Evolutionary conservation across 2,329 filamentous ascomycete genomes (phyloP).

Genomic region (Colletotrichum somersetense): DNA sequence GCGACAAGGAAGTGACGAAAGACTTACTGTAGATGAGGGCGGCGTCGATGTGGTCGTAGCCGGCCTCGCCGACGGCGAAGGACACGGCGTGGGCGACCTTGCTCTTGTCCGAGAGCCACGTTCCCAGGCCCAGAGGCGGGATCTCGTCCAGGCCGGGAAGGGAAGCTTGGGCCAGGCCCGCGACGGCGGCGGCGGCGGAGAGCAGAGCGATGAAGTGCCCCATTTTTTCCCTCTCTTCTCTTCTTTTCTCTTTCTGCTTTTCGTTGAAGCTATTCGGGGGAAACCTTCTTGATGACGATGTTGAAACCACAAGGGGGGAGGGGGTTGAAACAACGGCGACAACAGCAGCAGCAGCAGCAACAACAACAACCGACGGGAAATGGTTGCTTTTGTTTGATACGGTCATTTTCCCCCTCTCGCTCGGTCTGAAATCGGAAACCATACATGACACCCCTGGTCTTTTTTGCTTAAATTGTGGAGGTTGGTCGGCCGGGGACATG

Average conservation of each 20-base stretch:
- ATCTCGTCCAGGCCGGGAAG: slow-evolving; percentile 27
- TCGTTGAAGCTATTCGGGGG: not conserved
- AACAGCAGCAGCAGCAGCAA: too few species aligned
- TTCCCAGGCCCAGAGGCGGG: slow-evolving; percentile 55
- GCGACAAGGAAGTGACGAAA: slow-evolving; percentile 41
- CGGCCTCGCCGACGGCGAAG: slow-evolving; percentile 58
- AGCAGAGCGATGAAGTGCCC: slow-evolving; percentile 17
- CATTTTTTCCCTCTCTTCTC: not conserved
- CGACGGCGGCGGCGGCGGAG: slow-evolving; percentile 4
- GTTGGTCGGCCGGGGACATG: slow-evolving; percentile 10
- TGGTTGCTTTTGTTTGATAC: not conserved
- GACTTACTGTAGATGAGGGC: slow-evolving; percentile 62
- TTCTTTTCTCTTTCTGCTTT: not conserved
- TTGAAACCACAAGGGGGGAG: rapidly evolving
- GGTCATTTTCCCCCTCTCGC: not conserved
- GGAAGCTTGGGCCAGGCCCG: slow-evolving; percentile 28
- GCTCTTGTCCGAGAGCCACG: slow-evolving; percentile 72
- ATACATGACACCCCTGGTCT: not conserved
- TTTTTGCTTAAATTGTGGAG: slow-evolving; percentile 12
- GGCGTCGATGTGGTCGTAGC: slow-evolving; percentile 71
- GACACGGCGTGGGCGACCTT: slow-evolving; percentile 70
- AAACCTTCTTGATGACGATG: not conserved
- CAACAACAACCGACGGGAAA: too few species aligned
- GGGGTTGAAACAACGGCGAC: too few species aligned
- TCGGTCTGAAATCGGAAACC: slow-evolving; percentile 28